phyloP scores from a whole-genome alignment of 345 rosid species.

The Nephelium lappaceum region DNA sequence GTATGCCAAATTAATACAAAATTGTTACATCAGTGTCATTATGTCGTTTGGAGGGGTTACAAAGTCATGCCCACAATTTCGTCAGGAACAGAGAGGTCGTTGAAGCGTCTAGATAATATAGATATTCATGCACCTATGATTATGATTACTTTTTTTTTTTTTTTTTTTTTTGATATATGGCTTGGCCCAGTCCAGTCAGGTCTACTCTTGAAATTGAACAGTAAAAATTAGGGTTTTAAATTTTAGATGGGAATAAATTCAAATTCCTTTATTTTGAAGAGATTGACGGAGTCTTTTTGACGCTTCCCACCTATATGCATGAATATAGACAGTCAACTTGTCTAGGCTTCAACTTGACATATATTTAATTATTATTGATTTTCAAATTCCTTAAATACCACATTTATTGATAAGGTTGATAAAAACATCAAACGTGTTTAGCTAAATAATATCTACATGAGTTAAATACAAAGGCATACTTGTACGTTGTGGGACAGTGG shows the following conservation, averaged over 20 bases:
- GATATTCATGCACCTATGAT: constrained; percentile 30
- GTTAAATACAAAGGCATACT: too few species aligned
- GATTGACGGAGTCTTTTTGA: neutral
- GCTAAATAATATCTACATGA: too few species aligned
- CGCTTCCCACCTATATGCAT: neutral
- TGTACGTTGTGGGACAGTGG: too few species aligned
- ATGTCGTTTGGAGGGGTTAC: constrained; percentile 38
- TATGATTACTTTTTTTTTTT: too few species aligned
- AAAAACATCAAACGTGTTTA: too few species aligned
- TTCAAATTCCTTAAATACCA: too few species aligned
- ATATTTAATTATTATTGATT: too few species aligned
- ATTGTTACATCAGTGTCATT: constrained; percentile 24
- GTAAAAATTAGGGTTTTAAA: neutral
- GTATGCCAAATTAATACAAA: constrained; percentile 18
- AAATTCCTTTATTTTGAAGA: neutral
- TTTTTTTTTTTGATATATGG: too few species aligned
- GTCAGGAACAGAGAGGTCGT: constrained; percentile 15
- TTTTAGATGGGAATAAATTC: neutral
- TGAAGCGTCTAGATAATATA: constrained; percentile 9
- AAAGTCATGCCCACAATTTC: constrained; percentile 25
- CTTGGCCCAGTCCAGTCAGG: neutral
- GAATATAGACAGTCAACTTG: neutral
- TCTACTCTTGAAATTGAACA: neutral
- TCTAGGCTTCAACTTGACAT: too few species aligned
- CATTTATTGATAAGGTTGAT: too few species aligned